Evolutionary conservation across 2,329 filamentous ascomycete species (phyloP).

Genomic region (Acephala macrosclerotiorum): DNA sequence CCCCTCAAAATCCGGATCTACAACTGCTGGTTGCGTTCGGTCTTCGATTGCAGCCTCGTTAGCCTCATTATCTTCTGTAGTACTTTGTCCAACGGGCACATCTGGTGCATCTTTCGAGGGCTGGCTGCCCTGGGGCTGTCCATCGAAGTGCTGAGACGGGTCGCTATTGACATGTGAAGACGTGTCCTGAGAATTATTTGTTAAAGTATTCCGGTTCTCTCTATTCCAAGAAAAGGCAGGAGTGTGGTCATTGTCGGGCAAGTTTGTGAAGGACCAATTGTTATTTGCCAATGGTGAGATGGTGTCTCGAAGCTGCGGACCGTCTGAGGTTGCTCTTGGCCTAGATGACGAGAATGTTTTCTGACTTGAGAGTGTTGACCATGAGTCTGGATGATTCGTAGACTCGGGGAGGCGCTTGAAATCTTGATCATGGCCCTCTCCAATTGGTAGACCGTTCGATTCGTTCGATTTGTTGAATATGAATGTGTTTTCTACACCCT

Average conservation of each 20-base stretch:
- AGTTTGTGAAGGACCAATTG: constrained; percentile 63
- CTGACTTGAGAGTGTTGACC: not conserved
- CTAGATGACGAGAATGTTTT: constrained; percentile 37
- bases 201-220: not conserved
- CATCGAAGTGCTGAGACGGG: not conserved
- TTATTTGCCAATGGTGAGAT: constrained; percentile 65
- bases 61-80: constrained; percentile 27
- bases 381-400: not conserved
- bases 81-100: constrained; percentile 27
- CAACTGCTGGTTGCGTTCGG: not conserved
- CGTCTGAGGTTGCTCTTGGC: constrained; percentile 64
- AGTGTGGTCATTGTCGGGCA: constrained; percentile 40
- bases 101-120: constrained; percentile 31
- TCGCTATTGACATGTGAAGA: not conserved
- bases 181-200: not conserved
- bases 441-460: not conserved
- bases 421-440: not conserved
- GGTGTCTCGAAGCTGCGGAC: constrained; percentile 52
- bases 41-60: not conserved
- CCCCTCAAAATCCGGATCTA: constrained; percentile 13
- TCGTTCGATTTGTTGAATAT: not conserved
- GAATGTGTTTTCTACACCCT: constrained; percentile 1
- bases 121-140: constrained; percentile 13
- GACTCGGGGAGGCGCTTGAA: not conserved
- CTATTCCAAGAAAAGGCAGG: not conserved